A percentile compares a stretch with the other conserved stretches of the same genome.
phyloP scores from a whole-genome alignment of 768 basidiomycete species.

The Termitomyces sp. region DNA sequence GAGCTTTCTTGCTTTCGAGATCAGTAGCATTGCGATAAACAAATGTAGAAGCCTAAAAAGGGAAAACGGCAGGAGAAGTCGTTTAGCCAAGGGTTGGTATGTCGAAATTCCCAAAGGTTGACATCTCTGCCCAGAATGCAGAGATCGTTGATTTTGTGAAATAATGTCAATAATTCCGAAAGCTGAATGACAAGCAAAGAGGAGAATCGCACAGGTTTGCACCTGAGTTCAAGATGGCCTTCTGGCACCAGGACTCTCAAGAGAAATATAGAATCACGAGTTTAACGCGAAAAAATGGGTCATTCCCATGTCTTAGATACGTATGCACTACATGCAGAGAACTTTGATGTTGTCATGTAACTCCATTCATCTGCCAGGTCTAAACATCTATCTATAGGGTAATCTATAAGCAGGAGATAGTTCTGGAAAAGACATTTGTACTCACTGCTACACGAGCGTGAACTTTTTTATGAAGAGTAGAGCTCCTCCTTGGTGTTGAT shows the following conservation, averaged over 20 bases:
- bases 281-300: neutral
- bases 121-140: neutral
- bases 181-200: neutral
- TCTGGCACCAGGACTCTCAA: neutral
- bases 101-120: no score
- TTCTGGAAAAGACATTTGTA: neutral
- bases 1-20: neutral
- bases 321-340: neutral
- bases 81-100: neutral
- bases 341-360: conserved; percentile 2
- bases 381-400: conserved; percentile 12
- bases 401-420: neutral
- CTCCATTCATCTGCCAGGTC: conserved; percentile 9
- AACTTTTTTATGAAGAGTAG: conserved; percentile 29
- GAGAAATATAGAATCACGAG: neutral
- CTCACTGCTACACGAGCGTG: conserved; percentile 8
- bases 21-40: no score
- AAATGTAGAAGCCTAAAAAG: neutral
- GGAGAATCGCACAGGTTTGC: no score
- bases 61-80: neutral
- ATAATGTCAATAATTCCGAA: neutral
- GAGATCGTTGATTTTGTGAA: no score
- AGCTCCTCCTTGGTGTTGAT: conserved; percentile 39
- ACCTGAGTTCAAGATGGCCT: neutral
- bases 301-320: neutral